Base-by-base conservation (phyloP, 2,329 filamentous ascomycete species). In the Colletotrichum nymphaeae region DNA sequence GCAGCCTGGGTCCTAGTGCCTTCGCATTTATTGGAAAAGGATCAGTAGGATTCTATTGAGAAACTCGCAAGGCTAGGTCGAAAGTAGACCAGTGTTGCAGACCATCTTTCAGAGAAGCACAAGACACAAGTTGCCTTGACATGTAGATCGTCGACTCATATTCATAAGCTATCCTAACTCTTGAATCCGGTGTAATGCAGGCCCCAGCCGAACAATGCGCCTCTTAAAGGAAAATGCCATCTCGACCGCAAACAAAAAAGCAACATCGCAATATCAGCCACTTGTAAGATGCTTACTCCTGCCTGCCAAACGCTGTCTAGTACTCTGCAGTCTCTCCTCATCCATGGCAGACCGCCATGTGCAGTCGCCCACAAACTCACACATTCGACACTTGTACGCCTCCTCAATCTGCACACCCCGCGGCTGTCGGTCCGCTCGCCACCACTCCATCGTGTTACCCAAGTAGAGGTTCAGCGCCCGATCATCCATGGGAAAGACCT, bases 301-400 rank as follows among this genome's bases (percentile, higher is more conserved):
- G 35, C 62, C 46, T 1, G 60, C 71, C 3, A 73, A 32, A 37
- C 67, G 60, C 62, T 66, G 71, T 14, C 46, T 30, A 19, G 56
- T 62, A 5, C n/a, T 55, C 35, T 63, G 71, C 37, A 81, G 35
- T 7, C 77, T 76, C 79, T 93, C 90, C 73, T 90, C 87, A 67
- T 95, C 90, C 82, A 93, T 92, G 12, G 87, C 86, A 77, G 88
- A 86, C 49, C 95, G 87, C 96, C 96, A 98, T 14, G 89, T 88
- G 80, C 96, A 98, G 2, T 86, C 87, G 2, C 94, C 92, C 0
- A 88, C 90, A 81, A 98, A 98, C 76, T 97, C 95, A 79, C 96
- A 98, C 28, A 88, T 90, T 24, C 91, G 86, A 80, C 96, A 98
- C 81, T 98, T 98, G 83, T 93, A 97, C 0, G 94, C 94, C 77